Conservation (phyloP, 345 rosid genomes). For the Schrenkiella parvula region DNA sequence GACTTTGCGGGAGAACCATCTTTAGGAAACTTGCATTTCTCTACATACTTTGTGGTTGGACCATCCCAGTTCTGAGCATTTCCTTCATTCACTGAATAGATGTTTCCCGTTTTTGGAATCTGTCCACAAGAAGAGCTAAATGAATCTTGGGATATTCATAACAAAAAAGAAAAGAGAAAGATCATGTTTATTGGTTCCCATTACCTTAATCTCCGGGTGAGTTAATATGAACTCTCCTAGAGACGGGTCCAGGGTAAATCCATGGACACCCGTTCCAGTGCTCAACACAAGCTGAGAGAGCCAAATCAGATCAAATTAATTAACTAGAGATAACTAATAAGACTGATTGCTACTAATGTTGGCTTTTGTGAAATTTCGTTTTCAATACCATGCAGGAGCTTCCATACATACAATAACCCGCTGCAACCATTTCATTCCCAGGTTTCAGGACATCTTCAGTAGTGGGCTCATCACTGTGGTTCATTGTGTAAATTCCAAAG, state of each 20-base stretch:
- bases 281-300: constrained; percentile 80
- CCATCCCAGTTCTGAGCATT: constrained; percentile 96
- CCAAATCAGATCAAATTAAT: background rate
- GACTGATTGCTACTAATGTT: background rate
- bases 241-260: constrained; percentile 97
- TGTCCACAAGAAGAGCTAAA: constrained; percentile 25
- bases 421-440: constrained; percentile 87
- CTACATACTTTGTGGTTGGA: constrained; percentile 92
- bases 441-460: constrained; percentile 85
- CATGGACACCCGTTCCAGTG: constrained; percentile 88
- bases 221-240: constrained; percentile 97
- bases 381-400: constrained; percentile 94
- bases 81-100: constrained; percentile 97
- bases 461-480: constrained; percentile 62
- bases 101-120: constrained; percentile 94
- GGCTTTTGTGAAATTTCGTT: background rate
- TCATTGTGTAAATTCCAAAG: constrained; percentile 84
- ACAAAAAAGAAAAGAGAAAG: background rate
- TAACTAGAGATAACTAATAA: background rate
- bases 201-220: constrained; percentile 91
- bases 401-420: constrained; percentile 99
- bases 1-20: constrained; percentile 90
- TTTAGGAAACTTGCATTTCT: constrained; percentile 88
- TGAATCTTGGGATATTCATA: background rate
- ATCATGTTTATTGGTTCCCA: background rate